Evolutionary conservation across 2,329 filamentous ascomycete species (phyloP).

Genomic region (Paramyrothecium roridum): DNA sequence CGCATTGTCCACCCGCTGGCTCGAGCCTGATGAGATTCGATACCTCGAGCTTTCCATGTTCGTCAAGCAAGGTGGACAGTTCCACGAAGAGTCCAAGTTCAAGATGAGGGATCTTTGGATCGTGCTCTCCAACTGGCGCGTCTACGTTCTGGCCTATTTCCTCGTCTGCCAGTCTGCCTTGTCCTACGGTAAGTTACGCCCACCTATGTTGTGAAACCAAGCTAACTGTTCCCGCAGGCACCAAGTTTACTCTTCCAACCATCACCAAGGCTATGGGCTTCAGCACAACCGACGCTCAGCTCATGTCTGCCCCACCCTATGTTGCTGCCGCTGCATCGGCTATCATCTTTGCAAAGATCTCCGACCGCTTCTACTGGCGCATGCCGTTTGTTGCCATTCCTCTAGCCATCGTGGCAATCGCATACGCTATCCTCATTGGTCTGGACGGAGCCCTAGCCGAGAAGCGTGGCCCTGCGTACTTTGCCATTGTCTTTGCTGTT

Average conservation of each 20-base stretch:
- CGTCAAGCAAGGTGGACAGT: slow-evolving; percentile 23
- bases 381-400: slow-evolving; percentile 64
- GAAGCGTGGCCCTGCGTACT: slow-evolving; percentile 54
- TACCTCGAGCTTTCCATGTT: slow-evolving; percentile 22
- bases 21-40: slow-evolving; percentile 30
- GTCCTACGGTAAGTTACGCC: background rate
- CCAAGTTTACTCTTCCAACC: slow-evolving; percentile 25
- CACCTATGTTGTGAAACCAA: too few species aligned
- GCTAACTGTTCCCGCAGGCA: slow-evolving; percentile 6
- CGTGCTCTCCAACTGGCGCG: slow-evolving; percentile 18
- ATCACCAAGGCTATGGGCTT: slow-evolving; percentile 36
- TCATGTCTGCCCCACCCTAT: slow-evolving; percentile 54
- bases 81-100: slow-evolving; percentile 12
- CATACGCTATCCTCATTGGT: slow-evolving; percentile 57
- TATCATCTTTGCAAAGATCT: slow-evolving; percentile 58
- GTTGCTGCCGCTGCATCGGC: slow-evolving; percentile 61
- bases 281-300: slow-evolving; percentile 22
- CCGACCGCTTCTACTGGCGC: slow-evolving; percentile 61
- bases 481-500: slow-evolving; percentile 64
- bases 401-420: slow-evolving; percentile 57
- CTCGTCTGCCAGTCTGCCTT: slow-evolving; percentile 14
- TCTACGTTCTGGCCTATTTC: slow-evolving; percentile 20
- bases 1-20: slow-evolving; percentile 26
- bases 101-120: slow-evolving; percentile 18
- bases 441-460: slow-evolving; percentile 43